These are phyloP conservation scores for Cladobotryum mycophilum DNA, from an alignment of 2,329 filamentous ascomycete genomes.

Conservation along the genomic window DNA sequence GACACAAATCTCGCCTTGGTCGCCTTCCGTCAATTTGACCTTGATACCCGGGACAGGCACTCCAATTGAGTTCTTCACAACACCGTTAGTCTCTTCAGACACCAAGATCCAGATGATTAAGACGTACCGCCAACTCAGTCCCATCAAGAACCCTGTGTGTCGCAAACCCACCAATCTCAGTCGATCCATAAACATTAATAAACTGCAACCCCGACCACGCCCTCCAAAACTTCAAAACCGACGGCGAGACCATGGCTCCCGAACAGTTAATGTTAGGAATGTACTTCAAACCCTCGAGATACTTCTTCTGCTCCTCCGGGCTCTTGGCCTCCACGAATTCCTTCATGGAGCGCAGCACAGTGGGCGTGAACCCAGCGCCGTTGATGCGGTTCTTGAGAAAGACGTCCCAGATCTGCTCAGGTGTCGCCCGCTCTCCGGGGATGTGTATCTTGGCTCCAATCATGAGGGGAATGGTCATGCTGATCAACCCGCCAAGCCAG, in stretches of 20 bases:
- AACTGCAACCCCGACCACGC: constrained; percentile 9
- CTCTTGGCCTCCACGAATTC: constrained; percentile 7
- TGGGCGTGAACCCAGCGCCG: constrained; percentile 10
- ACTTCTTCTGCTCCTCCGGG: constrained; percentile 6
- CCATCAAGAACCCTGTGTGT: constrained; percentile 1
- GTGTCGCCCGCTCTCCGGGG: constrained; percentile 7
- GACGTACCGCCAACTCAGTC: constrained; percentile 7
- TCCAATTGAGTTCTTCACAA: constrained; percentile 9
- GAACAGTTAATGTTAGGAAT: constrained; percentile 1
- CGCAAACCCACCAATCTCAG: constrained; percentile 10
- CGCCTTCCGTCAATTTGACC: constrained; percentile 13
- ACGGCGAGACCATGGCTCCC: constrained; percentile 5
- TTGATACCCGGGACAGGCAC: constrained; percentile 6
- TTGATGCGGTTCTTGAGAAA: constrained; percentile 12
- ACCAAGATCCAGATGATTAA: background rate
- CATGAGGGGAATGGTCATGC: constrained; percentile 11
- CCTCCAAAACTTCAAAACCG: constrained; percentile 14
- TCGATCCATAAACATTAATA: constrained; percentile 13
- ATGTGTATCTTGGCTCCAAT: constrained; percentile 13
- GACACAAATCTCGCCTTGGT: constrained; percentile 16
- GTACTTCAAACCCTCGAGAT: constrained; percentile 7
- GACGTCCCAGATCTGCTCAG: constrained; percentile 10
- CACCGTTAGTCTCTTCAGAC: background rate
- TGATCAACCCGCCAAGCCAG: constrained; percentile 15
- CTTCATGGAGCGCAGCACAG: constrained; percentile 13